Evolutionary conservation across 2,329 filamentous ascomycete species (phyloP), one percentile per base, ranked within the genome.

Genomic region (Byssothecium circinans): DNA sequence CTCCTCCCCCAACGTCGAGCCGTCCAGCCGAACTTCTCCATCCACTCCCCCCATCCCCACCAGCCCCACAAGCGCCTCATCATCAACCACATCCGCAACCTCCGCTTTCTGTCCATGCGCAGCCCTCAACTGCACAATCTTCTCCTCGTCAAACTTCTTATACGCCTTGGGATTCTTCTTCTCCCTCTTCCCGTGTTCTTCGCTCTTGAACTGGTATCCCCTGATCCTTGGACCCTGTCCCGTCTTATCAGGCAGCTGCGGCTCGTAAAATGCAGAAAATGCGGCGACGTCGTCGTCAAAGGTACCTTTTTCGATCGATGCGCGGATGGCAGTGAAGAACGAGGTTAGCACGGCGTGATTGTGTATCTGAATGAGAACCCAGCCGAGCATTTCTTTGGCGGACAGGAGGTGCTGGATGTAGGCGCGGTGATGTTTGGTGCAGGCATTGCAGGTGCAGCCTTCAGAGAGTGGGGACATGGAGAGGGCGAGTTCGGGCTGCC

Each of bases 381-480:
- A 99, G 19, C 87, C 92, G 4, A 96, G 83, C 94, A 99, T 97
- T 72, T 99, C 94, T 65, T 91, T 95, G 0, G 94, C 91, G 38
- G 83, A 80, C 5, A 99, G 81, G 1, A 97, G 79, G 69, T 99
- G 94, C 56, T 91, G 87, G 29, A 99, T 65, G 70, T 89, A 99
- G 0, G 94, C 92, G 41, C 86, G 79, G 71, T 96, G 90, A 69
- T 97, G 92, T 15, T 81, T 81, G 2, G 78, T 82, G 76, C 94
- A 99, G 18, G 90, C 78, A 69, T 95, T 92, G 77, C 94, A 99
- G 41, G 73, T 60, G 69, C 94, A 99, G 14, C 71, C 78, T 1
- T 72, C 65, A 3, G 61, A 59, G 2, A 96, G 74, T 0, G 92
- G 85, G 0, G 71, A 69, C 1, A 89, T 66, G 32, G 88, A 83